Base-by-base conservation (phyloP, 352 stramenopile genomes). In the Phytophthora pini region DNA sequence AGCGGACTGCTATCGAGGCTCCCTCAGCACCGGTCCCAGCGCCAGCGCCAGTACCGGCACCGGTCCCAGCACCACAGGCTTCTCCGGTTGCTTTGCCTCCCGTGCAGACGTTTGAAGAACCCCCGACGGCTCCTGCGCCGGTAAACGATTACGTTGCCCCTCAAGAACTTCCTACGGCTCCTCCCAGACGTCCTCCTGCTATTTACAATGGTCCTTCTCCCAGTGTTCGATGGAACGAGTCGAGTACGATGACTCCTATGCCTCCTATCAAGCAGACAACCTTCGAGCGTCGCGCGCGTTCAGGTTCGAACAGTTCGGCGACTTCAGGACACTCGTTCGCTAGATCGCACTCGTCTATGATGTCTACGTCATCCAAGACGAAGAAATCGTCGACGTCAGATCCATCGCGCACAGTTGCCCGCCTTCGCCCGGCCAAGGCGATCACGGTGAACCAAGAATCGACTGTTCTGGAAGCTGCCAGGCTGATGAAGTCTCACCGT, bases 401-500 rank as follows among this genome's bases (percentile, higher is more conserved):
- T 53, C 50, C 74, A 12, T 92, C 84, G 17, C 80, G 89, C 13
- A 91, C 86, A 0, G 89, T 97, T 26, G 83, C 86, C 22, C 82
- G 87, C 11, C 53, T 97, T 56, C 86, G 87, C 2, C 89, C 88
- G 24, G 87, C 88, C 0, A 97, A 98, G 61, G 91, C 96, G 0
- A 76, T 99, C 41, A 97, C 93, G 9, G 88, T 97, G 0, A 68
- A 70, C 1, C 72, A 91, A 29, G 67, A 90, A 20, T 68, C 89
- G 5, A 97, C 76, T 17, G 86, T 99, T 1, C 74, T 93, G 17
- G 81, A 97, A 60, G 92, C 97, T 38, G 88, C 88, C 3, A 81
- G 91, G 60, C 75, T 97, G 65, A 95, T 99, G 76, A 93, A 96
- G 43, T 85, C 80, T 15, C 98, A 98, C 56, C 86, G 96, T 31